Conservation (phyloP, 208 protist species). For the Porcisia hertigi region DNA sequence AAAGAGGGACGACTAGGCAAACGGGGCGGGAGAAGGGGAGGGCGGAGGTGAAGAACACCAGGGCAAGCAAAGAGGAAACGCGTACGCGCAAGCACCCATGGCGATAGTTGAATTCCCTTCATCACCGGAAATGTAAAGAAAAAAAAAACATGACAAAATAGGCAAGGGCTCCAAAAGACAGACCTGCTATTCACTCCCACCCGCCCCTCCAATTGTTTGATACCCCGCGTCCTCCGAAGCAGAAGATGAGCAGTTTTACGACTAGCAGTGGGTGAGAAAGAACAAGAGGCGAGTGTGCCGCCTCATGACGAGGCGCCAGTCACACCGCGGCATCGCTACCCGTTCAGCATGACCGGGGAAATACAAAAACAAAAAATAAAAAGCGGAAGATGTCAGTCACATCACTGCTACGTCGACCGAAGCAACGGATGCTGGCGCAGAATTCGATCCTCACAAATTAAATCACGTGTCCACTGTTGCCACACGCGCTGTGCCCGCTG, state of each 20-base stretch:
- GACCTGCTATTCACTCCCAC: neutral
- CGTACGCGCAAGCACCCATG: neutral
- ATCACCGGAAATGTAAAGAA: too few relatives aligned
- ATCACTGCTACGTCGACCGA: neutral
- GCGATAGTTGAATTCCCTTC: neutral
- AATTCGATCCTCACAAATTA: slow-evolving; percentile 3
- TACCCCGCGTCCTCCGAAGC: neutral
- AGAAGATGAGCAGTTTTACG: neutral
- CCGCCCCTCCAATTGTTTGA: neutral
- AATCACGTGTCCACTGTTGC: slow-evolving; percentile 25
- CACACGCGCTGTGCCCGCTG: slow-evolving; percentile 27
- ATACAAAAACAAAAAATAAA: neutral
- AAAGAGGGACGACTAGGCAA: too few relatives aligned
- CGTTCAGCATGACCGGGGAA: neutral
- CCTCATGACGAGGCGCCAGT: neutral
- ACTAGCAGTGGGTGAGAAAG: neutral
- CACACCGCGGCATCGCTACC: neutral
- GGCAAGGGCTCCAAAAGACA: neutral
- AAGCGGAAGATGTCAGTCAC: neutral
- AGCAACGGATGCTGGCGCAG: slow-evolving; percentile 1
- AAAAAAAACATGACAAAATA: neutral
- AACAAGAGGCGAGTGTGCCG: neutral
- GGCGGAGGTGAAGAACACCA: too few relatives aligned
- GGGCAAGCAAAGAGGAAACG: neutral
- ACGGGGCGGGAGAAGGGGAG: too few relatives aligned